These are phyloP conservation scores for Arthrobotrys sphaeroides DNA, from an alignment of 2,329 filamentous ascomycete species.

Conservation along the genomic window DNA sequence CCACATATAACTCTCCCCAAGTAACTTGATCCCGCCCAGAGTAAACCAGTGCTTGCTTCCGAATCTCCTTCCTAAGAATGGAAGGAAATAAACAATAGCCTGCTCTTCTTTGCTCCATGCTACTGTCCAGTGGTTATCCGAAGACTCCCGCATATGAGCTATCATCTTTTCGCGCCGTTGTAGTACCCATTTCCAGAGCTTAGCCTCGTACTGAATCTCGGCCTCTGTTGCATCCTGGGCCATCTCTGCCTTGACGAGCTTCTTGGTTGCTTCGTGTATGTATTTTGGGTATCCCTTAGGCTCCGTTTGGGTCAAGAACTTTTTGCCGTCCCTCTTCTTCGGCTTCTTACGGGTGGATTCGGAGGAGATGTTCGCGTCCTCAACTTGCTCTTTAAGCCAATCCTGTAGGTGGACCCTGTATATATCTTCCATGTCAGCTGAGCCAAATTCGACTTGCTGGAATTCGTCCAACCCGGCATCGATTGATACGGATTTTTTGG, in stretches of 20 bases:
- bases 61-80: conserved; percentile 16
- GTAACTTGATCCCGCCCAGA: conserved; percentile 5
- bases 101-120: conserved; percentile 1
- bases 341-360: background rate
- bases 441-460: conserved; percentile 19
- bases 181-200: conserved; percentile 34
- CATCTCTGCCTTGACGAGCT: background rate
- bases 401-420: conserved; percentile 9
- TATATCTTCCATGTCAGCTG: conserved; percentile 21
- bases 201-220: background rate
- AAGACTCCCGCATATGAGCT: conserved; percentile 21
- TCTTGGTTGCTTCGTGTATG: conserved; percentile 8
- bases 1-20: conserved; percentile 30
- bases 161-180: conserved; percentile 14
- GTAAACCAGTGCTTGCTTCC: conserved; percentile 34
- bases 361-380: conserved; percentile 15
- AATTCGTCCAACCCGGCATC: background rate
- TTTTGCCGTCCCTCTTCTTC: conserved; percentile 2
- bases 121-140: conserved; percentile 9
- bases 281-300: background rate
- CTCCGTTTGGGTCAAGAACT: background rate
- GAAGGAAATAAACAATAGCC: conserved; percentile 28
- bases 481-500: background rate
- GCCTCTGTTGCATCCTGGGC: background rate
- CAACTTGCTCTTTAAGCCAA: conserved; percentile 20